phyloP scores from a whole-genome alignment of 1,284 basidiomycete species.

The Ganoderma lingzhi region DNA sequence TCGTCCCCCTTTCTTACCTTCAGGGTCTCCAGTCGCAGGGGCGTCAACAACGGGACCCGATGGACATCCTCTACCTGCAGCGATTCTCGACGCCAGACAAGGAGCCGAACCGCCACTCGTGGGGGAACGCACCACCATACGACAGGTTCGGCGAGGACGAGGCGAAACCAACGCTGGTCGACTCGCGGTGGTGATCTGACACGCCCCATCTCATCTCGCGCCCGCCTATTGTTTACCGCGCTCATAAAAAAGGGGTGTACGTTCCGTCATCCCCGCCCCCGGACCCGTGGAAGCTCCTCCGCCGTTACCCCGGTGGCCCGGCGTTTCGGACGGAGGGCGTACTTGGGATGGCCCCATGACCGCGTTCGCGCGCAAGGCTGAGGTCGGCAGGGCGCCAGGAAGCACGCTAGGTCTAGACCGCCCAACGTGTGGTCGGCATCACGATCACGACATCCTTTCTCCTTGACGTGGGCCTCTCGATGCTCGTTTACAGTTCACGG shows the following conservation, averaged over 20 bases:
- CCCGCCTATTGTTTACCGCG: neutral
- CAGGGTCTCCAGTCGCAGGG: conserved; percentile 34
- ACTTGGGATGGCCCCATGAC: conserved; percentile 2
- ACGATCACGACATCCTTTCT: conserved; percentile 10
- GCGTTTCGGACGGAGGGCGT: conserved; percentile 1
- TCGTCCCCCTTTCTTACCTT: conserved; percentile 42
- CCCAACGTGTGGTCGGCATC: conserved; percentile 11
- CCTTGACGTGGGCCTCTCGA: neutral
- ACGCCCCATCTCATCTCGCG: neutral
- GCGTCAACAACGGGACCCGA: conserved; percentile 37
- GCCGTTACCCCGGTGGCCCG: neutral
- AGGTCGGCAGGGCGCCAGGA: conserved; percentile 4
- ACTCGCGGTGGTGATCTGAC: conserved; percentile 29
- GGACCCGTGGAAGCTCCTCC: neutral
- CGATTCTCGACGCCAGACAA: conserved; percentile 36
- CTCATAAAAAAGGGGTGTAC: conserved; percentile 21
- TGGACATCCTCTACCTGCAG: conserved; percentile 41
- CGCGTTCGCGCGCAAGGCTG: neutral
- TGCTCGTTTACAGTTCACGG: neutral
- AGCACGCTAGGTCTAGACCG: neutral
- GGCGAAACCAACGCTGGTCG: conserved; percentile 27
- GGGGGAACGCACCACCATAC: conserved; percentile 21
- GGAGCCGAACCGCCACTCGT: conserved; percentile 26
- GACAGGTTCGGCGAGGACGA: conserved; percentile 29
- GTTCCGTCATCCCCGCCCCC: conserved; percentile 23